Conservation (phyloP, 2,329 filamentous ascomycete species). For the Alternaria arbusti region DNA sequence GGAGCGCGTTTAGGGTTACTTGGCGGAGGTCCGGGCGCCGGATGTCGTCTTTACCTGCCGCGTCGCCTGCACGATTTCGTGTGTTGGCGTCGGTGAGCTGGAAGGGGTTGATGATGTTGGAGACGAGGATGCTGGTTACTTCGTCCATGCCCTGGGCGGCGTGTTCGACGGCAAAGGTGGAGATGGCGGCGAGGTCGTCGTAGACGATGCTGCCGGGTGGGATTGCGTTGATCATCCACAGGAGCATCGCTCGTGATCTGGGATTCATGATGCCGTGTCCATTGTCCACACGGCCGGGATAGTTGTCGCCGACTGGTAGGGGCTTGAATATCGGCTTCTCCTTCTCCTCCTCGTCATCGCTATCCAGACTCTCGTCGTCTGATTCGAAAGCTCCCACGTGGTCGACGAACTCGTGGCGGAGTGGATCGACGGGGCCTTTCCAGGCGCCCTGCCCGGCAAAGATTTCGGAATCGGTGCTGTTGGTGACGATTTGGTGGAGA, state of each 20-base stretch:
- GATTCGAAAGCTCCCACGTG: constrained; percentile 79
- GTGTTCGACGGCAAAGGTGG: constrained; percentile 87
- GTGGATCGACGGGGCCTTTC: constrained; percentile 73
- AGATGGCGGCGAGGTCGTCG: constrained; percentile 84
- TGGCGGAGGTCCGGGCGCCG: constrained; percentile 29
- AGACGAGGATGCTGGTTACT: constrained; percentile 85
- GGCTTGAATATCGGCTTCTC: constrained; percentile 31
- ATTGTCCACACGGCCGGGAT: constrained; percentile 35
- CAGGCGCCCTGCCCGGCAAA: constrained; percentile 59
- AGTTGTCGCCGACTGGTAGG: constrained; percentile 36
- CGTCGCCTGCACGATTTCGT: constrained; percentile 41
- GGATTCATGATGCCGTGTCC: constrained; percentile 38
- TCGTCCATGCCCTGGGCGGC: constrained; percentile 85
- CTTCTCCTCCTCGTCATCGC: constrained; percentile 73
- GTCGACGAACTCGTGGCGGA: constrained; percentile 84
- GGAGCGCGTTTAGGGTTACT: constrained; percentile 66
- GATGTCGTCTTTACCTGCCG: constrained; percentile 29
- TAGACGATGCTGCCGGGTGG: constrained; percentile 77
- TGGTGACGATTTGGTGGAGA: constrained; percentile 84
- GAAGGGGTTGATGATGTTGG: constrained; percentile 81
- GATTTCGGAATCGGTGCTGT: constrained; percentile 31
- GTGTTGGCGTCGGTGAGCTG: constrained; percentile 75
- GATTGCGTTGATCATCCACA: constrained; percentile 81
- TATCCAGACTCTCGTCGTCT: constrained; percentile 45
- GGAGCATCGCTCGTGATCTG: constrained; percentile 68